These are phyloP conservation scores for Phaeosphaeria sp. DNA, from an alignment of 2,329 filamentous ascomycete genomes.

Conservation along the genomic window DNA sequence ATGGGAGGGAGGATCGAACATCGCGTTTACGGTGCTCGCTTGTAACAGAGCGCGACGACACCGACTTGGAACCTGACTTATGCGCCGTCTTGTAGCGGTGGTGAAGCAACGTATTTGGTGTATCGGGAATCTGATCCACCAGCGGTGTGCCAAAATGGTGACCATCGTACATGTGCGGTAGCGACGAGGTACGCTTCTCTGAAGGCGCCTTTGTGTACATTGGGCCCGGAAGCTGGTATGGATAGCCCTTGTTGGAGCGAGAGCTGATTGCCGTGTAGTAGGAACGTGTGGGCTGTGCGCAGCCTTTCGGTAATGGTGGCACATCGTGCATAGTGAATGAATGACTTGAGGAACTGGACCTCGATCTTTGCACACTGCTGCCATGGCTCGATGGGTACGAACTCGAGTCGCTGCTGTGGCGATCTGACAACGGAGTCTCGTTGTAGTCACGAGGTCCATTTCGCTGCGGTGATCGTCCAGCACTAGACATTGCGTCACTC, in stretches of 20 bases:
- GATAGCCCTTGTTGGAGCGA: constrained; percentile 8
- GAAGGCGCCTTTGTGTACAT: constrained; percentile 1
- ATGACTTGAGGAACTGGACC: constrained; percentile 19
- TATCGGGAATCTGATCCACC: background rate
- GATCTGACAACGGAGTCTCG: constrained; percentile 10
- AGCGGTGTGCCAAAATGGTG: background rate
- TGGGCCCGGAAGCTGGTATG: constrained; percentile 4
- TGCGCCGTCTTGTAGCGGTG: background rate
- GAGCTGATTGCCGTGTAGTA: constrained; percentile 6
- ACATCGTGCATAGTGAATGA: constrained; percentile 10
- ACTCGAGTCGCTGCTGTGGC: constrained; percentile 17
- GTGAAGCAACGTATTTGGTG: background rate
- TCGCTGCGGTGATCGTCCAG: constrained; percentile 4
- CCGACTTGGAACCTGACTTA: background rate
- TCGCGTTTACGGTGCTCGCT: background rate
- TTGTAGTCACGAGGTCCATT: constrained; percentile 2
- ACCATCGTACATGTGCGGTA: background rate
- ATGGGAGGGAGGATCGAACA: background rate
- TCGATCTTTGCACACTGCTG: constrained; percentile 12
- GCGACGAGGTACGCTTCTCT: background rate
- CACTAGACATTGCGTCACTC: constrained; percentile 12
- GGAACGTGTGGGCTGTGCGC: background rate
- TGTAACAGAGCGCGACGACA: background rate
- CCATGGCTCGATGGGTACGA: constrained; percentile 17
- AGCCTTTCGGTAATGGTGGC: constrained; percentile 10